Evolutionary conservation across 176 grass and related monocot genomes (phyloP).

Genomic region (Cenchrus fungigraminus): DNA sequence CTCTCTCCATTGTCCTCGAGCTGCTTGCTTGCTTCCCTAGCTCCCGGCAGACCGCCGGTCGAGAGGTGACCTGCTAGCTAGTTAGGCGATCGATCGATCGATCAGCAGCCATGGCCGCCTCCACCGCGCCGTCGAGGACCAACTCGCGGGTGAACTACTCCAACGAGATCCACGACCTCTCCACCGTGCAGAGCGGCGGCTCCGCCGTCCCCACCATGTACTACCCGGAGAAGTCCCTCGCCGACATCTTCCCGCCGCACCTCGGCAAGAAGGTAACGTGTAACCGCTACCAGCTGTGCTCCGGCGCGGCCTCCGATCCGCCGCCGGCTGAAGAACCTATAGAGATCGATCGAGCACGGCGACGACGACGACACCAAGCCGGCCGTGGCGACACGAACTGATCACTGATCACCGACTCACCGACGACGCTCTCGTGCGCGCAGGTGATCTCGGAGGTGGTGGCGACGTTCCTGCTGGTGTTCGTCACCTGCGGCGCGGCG

Average conservation of each 20-base stretch:
- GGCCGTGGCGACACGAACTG: too few relatives aligned
- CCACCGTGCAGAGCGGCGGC: slow-evolving; percentile 61
- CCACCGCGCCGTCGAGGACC: slow-evolving; percentile 32
- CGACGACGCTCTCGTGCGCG: too few relatives aligned
- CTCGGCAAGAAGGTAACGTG: slow-evolving; percentile 68
- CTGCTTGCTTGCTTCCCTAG: background rate
- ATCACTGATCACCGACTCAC: too few relatives aligned
- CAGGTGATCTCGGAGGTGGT: slow-evolving; percentile 88
- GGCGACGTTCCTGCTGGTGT: slow-evolving; percentile 89
- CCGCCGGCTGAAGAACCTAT: too few relatives aligned
- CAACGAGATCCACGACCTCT: slow-evolving; percentile 92
- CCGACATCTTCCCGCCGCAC: slow-evolving; percentile 71
- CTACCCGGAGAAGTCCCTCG: slow-evolving; percentile 62
- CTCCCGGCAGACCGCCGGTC: background rate
- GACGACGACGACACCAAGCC: too few relatives aligned
- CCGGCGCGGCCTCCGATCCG: background rate
- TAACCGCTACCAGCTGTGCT: background rate
- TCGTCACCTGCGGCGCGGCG: slow-evolving; percentile 83
- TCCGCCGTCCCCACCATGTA: slow-evolving; percentile 45
- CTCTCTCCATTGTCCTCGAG: background rate
- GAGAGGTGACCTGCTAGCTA: background rate
- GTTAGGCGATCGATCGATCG: background rate
- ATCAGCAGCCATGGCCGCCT: background rate
- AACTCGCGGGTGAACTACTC: slow-evolving; percentile 73
- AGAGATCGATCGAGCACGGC: too few relatives aligned